Evolutionary conservation across 1,284 basidiomycete genomes (phyloP).

Genomic region (Boletus smithii): DNA sequence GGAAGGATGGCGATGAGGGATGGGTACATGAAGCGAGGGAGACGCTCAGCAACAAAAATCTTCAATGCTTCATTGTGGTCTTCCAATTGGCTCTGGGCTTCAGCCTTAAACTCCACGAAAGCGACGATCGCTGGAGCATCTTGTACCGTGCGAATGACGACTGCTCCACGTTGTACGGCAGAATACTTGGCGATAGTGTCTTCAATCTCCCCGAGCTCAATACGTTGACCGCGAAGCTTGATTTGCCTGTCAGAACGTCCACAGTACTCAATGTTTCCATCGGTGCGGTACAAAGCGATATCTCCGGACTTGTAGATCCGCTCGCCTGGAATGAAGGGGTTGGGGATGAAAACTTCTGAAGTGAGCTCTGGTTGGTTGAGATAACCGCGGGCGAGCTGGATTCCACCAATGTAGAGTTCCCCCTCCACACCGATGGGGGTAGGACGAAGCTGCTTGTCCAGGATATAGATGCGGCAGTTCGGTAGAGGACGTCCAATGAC

Average conservation of each 20-base stretch:
- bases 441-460: conserved; percentile 32
- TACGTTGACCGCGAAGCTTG: conserved; percentile 34
- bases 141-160: conserved; percentile 28
- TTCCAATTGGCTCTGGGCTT: conserved; percentile 14
- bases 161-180: conserved; percentile 19
- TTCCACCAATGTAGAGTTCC: conserved; percentile 32
- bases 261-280: conserved; percentile 32
- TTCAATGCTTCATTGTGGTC: conserved; percentile 28
- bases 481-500: conserved; percentile 34
- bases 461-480: conserved; percentile 33
- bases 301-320: conserved; percentile 32
- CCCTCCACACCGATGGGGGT: conserved; percentile 33
- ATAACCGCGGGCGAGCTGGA: conserved; percentile 34
- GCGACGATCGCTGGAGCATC: conserved; percentile 31
- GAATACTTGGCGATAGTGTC: conserved; percentile 26
- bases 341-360: conserved; percentile 21
- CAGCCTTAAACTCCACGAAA: conserved; percentile 27
- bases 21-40: conserved; percentile 33
- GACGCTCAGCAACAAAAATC: conserved; percentile 29
- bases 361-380: conserved; percentile 31
- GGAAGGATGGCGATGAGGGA: conserved; percentile 29
- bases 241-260: conserved; percentile 33
- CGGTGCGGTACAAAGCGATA: conserved; percentile 25
- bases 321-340: conserved; percentile 28
- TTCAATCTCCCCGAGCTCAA: conserved; percentile 34